Evolutionary conservation across 2,329 filamentous ascomycete species (phyloP).

Genomic region (Colletotrichum brevisporum): DNA sequence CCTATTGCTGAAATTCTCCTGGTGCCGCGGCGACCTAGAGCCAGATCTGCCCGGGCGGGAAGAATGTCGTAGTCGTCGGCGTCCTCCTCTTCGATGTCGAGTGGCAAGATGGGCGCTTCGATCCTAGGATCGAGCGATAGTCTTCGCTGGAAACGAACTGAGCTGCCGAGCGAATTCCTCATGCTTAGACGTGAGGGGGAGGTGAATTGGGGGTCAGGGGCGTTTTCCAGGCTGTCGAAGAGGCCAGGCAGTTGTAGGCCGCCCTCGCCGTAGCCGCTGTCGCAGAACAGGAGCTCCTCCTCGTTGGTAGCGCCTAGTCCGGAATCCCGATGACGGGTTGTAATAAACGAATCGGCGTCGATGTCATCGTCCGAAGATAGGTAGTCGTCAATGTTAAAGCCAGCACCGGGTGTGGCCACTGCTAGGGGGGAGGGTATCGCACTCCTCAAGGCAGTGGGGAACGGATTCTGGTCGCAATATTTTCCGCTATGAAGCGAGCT

Average conservation of each 20-base stretch:
- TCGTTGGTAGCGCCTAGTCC: constrained; percentile 49
- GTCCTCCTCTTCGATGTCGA: constrained; percentile 24
- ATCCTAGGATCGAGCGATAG: constrained; percentile 18
- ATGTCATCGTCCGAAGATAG: constrained; percentile 55
- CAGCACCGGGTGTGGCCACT: constrained; percentile 4
- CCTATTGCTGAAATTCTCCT: constrained; percentile 40
- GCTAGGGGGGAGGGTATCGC: constrained; percentile 20
- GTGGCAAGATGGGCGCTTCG: constrained; percentile 2
- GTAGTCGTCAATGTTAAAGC: constrained; percentile 57
- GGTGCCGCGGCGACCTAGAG: constrained; percentile 32
- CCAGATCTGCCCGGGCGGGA: constrained; percentile 30
- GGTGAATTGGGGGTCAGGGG: constrained; percentile 24
- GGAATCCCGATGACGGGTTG: constrained; percentile 6
- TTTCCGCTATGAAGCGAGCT: constrained; percentile 37
- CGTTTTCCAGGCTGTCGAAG: constrained; percentile 41
- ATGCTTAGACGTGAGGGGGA: constrained; percentile 13
- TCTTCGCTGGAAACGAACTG: constrained; percentile 2
- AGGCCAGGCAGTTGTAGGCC: constrained; percentile 54
- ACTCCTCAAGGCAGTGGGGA: constrained; percentile 36
- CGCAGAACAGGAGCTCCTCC: constrained; percentile 54
- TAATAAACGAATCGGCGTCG: constrained; percentile 53
- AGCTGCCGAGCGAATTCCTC: constrained; percentile 16
- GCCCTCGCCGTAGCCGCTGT: constrained; percentile 51
- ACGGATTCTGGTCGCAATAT: constrained; percentile 39
- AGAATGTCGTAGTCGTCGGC: constrained; percentile 10